Evolutionary conservation across 2,329 filamentous ascomycete species (phyloP), one percentile per base, ranked within the genome.

Genomic region (Diaporthe sp.): DNA sequence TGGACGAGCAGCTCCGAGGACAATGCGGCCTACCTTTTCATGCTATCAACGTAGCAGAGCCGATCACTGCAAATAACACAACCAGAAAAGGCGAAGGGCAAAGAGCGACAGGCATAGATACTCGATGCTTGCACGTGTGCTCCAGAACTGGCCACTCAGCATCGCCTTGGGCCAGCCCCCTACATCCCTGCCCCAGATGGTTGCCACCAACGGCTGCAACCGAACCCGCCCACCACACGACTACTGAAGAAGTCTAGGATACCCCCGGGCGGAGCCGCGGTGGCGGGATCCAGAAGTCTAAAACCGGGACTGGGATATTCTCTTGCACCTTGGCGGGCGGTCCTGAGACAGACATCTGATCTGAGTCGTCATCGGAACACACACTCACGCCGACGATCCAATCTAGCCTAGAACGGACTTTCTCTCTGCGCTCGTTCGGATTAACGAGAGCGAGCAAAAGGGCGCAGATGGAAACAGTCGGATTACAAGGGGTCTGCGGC

Each of bases 321-420:
- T 71, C 66, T 66, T 74, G 72, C 72, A 70, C 55, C 66, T 71
- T 74, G 66, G 67, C 72, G 28, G 35, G 35, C 22, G 30, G 64
- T 71, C 66, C 72, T 74, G 66, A 74, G 69, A 74, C 72, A 38
- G 35, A 13, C 4, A 28, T 52, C 9, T 28, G 45, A 45, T 30
- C 38, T 30, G n/a, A n/a, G n/a, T 52, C 64, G 45, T 52, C 45
- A 52, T 40, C 30, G 45, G 64, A 52, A 13, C 64, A 52, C 61
- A 35, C 22, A 38, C 33, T 15, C 8, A 4, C 30, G 17, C 6
- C 15, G 30, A 52, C 22, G 22, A 67, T 38, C 61, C 30, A n/a
- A 17, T 50, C 61, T 38, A 33, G 45, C 19, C 61, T 47, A 38
- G 40, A 47, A 47, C 19, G 42, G 60, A 64, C 60, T n/a, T 33